A percentile compares a stretch with the other conserved stretches of the same genome.
phyloP scores from a whole-genome alignment of 345 rosid genomes.

The Gossypium anomalum region DNA sequence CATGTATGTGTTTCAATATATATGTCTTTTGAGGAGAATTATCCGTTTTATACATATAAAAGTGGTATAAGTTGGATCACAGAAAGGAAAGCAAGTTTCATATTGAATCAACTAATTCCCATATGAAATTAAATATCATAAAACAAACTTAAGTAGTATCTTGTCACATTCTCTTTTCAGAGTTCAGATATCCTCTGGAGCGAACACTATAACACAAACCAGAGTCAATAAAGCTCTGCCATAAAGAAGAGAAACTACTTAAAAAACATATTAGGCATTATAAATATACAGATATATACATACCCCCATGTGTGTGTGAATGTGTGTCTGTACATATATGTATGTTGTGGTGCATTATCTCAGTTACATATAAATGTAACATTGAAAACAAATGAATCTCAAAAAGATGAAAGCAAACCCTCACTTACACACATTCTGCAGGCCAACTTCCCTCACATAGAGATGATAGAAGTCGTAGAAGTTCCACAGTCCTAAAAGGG shows the following conservation, averaged over 20 bases:
- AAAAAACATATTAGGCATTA: background rate
- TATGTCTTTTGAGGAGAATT: background rate
- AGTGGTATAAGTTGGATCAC: background rate
- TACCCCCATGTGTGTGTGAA: background rate
- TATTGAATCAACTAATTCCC: background rate
- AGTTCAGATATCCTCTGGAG: background rate
- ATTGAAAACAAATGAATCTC: background rate
- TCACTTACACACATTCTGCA: slow-evolving; percentile 91
- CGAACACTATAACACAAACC: background rate
- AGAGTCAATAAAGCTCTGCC: background rate
- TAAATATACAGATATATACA: background rate
- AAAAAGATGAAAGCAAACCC: background rate
- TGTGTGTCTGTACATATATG: background rate
- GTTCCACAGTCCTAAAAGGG: slow-evolving; percentile 68
- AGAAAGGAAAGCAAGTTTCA: background rate
- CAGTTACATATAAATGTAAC: background rate
- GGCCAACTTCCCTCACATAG: slow-evolving; percentile 98
- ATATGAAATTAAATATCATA: background rate
- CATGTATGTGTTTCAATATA: background rate
- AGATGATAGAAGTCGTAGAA: slow-evolving; percentile 73
- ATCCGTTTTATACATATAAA: background rate
- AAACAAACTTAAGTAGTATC: background rate
- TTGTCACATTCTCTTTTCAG: background rate
- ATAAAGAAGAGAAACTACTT: background rate
- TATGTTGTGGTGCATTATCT: background rate